Evolutionary conservation across 192 early-diverging fungal species (phyloP), one percentile per base, ranked within the genome.

Genomic region (Geosiphon pyriformis): DNA sequence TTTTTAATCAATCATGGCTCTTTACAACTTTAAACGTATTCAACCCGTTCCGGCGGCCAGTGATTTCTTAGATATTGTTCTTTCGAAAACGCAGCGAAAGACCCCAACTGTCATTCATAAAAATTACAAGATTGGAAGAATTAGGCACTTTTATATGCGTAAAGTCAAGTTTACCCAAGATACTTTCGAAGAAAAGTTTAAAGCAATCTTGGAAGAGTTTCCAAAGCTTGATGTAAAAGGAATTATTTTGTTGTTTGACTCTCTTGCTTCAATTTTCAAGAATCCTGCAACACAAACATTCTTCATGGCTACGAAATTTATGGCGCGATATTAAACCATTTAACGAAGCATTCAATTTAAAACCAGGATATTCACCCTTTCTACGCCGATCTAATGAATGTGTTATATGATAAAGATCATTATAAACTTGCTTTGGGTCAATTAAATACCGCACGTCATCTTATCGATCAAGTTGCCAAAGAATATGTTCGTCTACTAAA

Each of bases 81-180:
- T 98, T 76, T 93, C 90, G 47, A 97, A 96, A 85, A 98, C 96
- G 15, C 95, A 99, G 83, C 88, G 97, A 78, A 99, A 99, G 78
- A 94, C 91, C 20, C 90, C 93, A 18, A 93, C 93, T 20, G 90
- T 98, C 55, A 86, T 99, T 68, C 97, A 99, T 79, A 92, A 94
- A 32, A 88, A 92, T 68, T 99, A 96, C 84, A 90, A 94, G 74
- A 99, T 99, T 80, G 88, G 91, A 25, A 82, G 97, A 68, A 99
- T 99, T 70, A 78, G 96, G 52, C 88, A 92, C 72, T 99, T 99
- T 74, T 99, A 99, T 73, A 98, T 98, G 94, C 89, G 96, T 72
- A 99, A 99, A 76, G 95, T 98, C 77, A 96, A 96, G 87, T 99
- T 95, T 77, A 94, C 95, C 22, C 96, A 99, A 79, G 91, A 92